Percentiles rank a stretch among this genome's conserved stretches.
These are phyloP conservation scores for Gymnopus androsaceus DNA, from an alignment of 1,284 basidiomycete species.

Conservation along the genomic window DNA sequence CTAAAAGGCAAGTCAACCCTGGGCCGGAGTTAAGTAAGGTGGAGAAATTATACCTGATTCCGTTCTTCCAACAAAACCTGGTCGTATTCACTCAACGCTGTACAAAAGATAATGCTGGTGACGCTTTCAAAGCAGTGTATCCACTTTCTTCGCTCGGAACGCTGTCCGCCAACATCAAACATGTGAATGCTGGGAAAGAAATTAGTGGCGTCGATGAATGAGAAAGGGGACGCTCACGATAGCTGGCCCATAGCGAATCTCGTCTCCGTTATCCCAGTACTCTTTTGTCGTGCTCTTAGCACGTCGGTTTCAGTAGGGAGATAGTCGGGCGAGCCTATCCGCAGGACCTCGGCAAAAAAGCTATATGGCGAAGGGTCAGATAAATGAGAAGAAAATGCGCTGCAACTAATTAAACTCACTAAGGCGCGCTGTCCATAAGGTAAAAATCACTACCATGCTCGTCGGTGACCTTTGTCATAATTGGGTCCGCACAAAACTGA, in stretches of 20 bases:
- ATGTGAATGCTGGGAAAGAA: constrained; percentile 74
- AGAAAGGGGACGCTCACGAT: constrained; percentile 60
- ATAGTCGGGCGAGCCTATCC: constrained; percentile 82
- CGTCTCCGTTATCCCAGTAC: constrained; percentile 92
- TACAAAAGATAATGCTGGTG: constrained; percentile 95
- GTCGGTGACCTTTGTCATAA: constrained; percentile 87
- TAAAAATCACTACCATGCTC: constrained; percentile 86
- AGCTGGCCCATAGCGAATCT: constrained; percentile 71
- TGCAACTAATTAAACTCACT: constrained; percentile 52
- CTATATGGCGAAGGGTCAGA: constrained; percentile 38
- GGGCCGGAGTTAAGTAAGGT: neutral
- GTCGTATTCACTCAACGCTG: constrained; percentile 93
- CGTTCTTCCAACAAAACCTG: constrained; percentile 83
- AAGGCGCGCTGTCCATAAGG: constrained; percentile 93
- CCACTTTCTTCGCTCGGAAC: constrained; percentile 95
- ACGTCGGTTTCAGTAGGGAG: constrained; percentile 90
- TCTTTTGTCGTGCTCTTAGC: constrained; percentile 87
- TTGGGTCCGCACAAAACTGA: constrained; percentile 88
- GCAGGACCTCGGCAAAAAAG: constrained; percentile 85
- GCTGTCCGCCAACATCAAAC: constrained; percentile 93
- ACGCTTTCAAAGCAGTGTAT: constrained; percentile 94
- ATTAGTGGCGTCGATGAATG: constrained; percentile 37
- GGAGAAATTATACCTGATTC: constrained; percentile 61
- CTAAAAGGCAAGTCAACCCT: constrained; percentile 38
- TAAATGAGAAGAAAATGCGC: neutral